Evolutionary conservation across 495 filamentous ascomycete species (phyloP), one percentile per base, ranked within the genome.

Genomic region (Trichoderma virens): DNA sequence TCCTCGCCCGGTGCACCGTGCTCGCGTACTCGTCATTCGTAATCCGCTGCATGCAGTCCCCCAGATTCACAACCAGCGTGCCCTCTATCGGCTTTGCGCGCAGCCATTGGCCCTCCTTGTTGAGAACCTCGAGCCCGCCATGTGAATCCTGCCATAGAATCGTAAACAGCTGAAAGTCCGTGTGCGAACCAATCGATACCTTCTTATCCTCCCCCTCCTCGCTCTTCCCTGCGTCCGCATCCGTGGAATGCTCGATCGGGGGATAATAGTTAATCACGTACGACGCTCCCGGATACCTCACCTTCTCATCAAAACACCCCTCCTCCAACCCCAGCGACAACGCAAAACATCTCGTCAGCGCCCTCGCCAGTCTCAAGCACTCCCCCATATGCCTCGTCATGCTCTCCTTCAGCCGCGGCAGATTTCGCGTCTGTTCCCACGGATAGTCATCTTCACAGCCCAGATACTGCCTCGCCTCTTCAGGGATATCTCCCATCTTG

Each of bases 1-100:
- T 86, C 71, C 74, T 79, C 8, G 84, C 85, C n/a, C 84, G 72
- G 67, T 87, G 85, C 60, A 87, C 78, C 2, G 84, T 88, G 31
- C 80, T 85, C 66, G 81, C 78, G 66, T 83, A 86, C 63, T 70
- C 68, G 32, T 84, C 83, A 65, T 89, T 90, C 5, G 83, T 86
- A 61, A 86, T 79, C n/a, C 84, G 73, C 76, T 85, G 81, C 76
- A 88, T 76, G 68, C 85, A 85, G 68, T 89, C 86, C 0, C 81
- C 86, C 63, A 90, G 83, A 70, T 89, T 89, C 38, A 90, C 84
- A 4, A 90, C 86, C 30, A 87, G 75, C 0, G 85, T 83, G 6
- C 82, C 84, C 23, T 77, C 69, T n/a, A 86, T 72, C 0, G 85
- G 85, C 41, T 71, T 71, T 13, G 75, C 85, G 62, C 80, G 76